Evolutionary conservation across 2,329 filamentous ascomycete species (phyloP), one percentile per base, ranked within the genome.

Genomic region (Dactylonectria estremocensis): DNA sequence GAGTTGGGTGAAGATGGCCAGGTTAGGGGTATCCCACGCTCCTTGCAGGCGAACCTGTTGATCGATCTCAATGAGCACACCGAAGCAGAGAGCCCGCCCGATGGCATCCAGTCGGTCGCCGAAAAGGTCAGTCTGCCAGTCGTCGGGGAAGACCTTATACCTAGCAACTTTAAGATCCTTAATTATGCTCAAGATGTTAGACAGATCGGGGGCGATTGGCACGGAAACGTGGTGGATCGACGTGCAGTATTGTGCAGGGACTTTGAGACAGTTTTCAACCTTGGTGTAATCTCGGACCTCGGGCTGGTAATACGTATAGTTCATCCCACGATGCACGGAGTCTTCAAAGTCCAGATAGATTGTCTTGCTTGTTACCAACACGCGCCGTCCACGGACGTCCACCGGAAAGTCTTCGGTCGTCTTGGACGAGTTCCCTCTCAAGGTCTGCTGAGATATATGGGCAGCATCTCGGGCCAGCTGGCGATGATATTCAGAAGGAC

Each of bases 61-160:
- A 48, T 35, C 8, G 3, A 50, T 16, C 3, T 69, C 22, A 22
- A 70, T 10, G 16, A 72, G 40, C 1, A 63, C 68, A 2, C 69
- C 69, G 13, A 73, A 73, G 40, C 71, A 72, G 4, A 73, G 55
- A 3, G 56, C 58, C 2, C 61, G 59, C 1, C 68, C 69, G 7
- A 73, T n/a, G 6, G 16, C 22, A 14, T 64, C 58, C 7, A 63
- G 54, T 1, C n/a, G 46, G 18, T 54, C 13, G 16, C 13, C 8
- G 10, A 52, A 55, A 0, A 56, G 16, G 10, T 66, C 63, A 20
- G 31, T 2, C 2, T 65, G 35, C 67, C 67, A 71, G 10, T 64
- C 69, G 13, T 65, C 28, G 7, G 64, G 62, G 5, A 59, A 68
- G 2, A 63, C 5, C 6, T 28, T 49, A 14, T 54, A 31, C 14